Conservation (phyloP, 176 grass and related monocot genomes). For the bread wheat (Triticum aestivum) region DNA sequence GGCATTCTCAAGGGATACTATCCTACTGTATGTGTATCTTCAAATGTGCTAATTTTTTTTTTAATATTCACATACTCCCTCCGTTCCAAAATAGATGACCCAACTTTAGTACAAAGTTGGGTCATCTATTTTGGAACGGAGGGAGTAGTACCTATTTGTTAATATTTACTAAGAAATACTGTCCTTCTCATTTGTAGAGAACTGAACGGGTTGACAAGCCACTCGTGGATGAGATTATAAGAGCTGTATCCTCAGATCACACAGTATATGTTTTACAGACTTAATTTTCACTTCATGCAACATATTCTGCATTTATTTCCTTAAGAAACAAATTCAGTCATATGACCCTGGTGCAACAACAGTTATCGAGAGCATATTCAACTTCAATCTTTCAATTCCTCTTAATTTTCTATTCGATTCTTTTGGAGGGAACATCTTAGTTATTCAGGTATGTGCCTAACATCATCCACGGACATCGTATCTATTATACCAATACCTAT, state of each 20-base stretch:
- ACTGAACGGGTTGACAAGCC: slow-evolving; percentile 61
- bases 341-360: slow-evolving; percentile 86
- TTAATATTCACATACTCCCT: not conserved
- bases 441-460: slow-evolving; percentile 63
- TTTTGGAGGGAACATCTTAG: slow-evolving; percentile 76
- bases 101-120: no score
- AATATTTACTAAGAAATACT: slow-evolving; percentile 11
- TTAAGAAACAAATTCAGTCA: slow-evolving; percentile 78
- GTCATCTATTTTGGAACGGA: no score
- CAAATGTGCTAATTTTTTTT: not conserved
- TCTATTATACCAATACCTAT: slow-evolving; percentile 23
- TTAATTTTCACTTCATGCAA: slow-evolving; percentile 6
- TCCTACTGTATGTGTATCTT: slow-evolving; percentile 56
- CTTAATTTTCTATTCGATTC: slow-evolving; percentile 88
- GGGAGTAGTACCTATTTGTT: not conserved
- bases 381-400: slow-evolving; percentile 84
- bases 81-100: no score
- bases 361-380: slow-evolving; percentile 78
- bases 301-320: slow-evolving; percentile 25
- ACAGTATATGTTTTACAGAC: slow-evolving; percentile 25
- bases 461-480: not conserved
- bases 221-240: slow-evolving; percentile 71
- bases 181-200: slow-evolving; percentile 54
- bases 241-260: slow-evolving; percentile 85
- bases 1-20: slow-evolving; percentile 79